Evolutionary conservation across 768 basidiomycete genomes (phyloP), one percentile per base, ranked within the genome.

Genomic region (Suillus decipiens): DNA sequence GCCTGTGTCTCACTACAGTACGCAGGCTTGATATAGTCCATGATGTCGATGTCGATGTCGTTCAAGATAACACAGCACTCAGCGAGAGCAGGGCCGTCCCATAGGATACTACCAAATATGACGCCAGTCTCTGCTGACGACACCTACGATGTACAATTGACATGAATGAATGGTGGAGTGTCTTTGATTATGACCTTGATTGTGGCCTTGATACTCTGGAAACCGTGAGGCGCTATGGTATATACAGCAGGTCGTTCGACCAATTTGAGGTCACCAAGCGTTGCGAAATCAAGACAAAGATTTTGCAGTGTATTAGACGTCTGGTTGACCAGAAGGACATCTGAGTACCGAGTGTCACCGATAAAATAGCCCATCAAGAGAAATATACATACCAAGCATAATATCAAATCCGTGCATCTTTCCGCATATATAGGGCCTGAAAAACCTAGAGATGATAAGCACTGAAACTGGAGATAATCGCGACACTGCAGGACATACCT

Each of bases 91-190:
- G 90, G 89, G 11, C 92, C 93, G 71, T 97, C 95, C 91, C 96
- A 99, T 12, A 96, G 87, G 64, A 98, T 98, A 72, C 93, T 96
- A 19, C 97, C 97, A 67, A 99, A 99, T 68, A 98, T 97, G 65
- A 98, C 96, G 48, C 96, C 97, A 97, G 97, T 99, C 77, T 99
- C 97, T 0, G 97, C 99, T 24, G 95, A 97, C 0, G 96, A 96
- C 1, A 96, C 87, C 80, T 81, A 56, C 14, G 36, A 43, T 47
- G 11, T 2, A 60, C n/a, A 97, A 80, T 99, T 11, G 56, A 33
- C n/a, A 62, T 22, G 28, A 5, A 12, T 10, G 36, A 15, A 31
- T 19, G 24, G 41, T 2, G 33, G 56, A 22, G 14, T 4, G 41
- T 9, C 19, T 5, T 94, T 73, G 70, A 34, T 22, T 69, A 37